Base-by-base conservation (phyloP, 768 basidiomycete species). In the Pisolithus microcarpus region DNA sequence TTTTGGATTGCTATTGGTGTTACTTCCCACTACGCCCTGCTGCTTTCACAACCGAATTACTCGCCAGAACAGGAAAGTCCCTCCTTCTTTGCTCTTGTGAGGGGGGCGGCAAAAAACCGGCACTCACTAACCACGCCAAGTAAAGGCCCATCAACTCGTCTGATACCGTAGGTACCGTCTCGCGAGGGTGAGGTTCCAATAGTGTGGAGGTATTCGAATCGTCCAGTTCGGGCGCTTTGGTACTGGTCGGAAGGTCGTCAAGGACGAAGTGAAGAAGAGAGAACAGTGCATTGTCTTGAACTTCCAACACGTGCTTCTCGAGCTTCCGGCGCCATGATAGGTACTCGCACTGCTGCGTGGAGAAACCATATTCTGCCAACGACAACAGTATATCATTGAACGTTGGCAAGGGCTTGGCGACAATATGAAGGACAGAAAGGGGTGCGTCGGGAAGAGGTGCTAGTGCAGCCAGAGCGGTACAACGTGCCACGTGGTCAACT, bases 221-320 rank as follows among this genome's bases (percentile, higher is more conserved):
- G 62, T 95, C 89, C 46, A 98, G 72, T 55, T 88, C 85, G 2
- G 96, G 90, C 1, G 92, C 82, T 67, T 94, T 96, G 23, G 95
- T 98, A 63, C 88, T 91, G 23, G 94, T 96, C 5, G 96, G 96
- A 18, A 99, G 75, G 67, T 99, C 96, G 64, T 97, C 96, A 28
- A 99, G 73, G 23, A 98, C 96, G 58, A 97, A 97, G 69, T 99
- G 95, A 16, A 99, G 78, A 10, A 99, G 73, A 3, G 96, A 96
- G 80, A 94, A 98, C 39, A 99, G 76, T 2, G 96, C 96, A 57
- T 99, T 98, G 66, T 98, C 95, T 65, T 94, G 90, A 7, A 79
- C 82, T 50, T 91, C 87, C 75, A 96, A 85, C 43, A 95, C 95
- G 65, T 98, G 95, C 59, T 87, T 87, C 67, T 99, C 96, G 54